Base-by-base conservation (phyloP, 108 stramenopile species). In the Fistulifera solaris region DNA sequence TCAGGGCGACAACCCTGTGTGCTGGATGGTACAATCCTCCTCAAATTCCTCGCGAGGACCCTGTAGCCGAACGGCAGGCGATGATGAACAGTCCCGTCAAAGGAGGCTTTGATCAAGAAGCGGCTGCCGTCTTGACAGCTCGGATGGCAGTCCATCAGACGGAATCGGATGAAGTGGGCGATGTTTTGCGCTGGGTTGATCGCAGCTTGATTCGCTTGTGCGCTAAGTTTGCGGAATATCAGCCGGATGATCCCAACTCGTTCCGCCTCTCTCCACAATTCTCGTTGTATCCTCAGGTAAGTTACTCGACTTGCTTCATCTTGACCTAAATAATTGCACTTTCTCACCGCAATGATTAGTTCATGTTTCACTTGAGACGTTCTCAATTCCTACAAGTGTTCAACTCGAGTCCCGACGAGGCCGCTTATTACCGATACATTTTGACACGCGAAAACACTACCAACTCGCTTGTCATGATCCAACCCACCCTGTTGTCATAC, bases 121-220 rank as follows among this genome's bases (percentile, higher is more conserved):
- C 99, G 18, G 97, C 99, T 3, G 96, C 96, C 13, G 96, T 98
- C 17, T 78, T 98, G 52, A 85, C 96, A 51, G 93, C 99, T 2
- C 87, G 99, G 26, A 69, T 98, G 42, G 97, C 97, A 15, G 94
- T 98, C 11, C 70, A 92, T 50, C 76, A 95, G 44, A 87, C 94
- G 13, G 94, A 94, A 61, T 79, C 85, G 13, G 96, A 98, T 59
- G 97, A 96, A 62, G 78, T 97, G 24, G 85, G 80, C 5, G 99
- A 99, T 72, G 91, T 99, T 38, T 74, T 99, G 62, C 93, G 98
- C 31, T 99, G 97, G 97, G 75, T 99, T 10, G 99, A 99, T 72
- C 89, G 98, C 42, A 77, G 76, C 57, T 76, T 99, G 27, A 99
- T 99, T 79, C 82, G 96, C 1, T 76, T 99, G 45, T 96, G 95